Percentiles rank a stretch among this genome's conserved stretches.
These are phyloP conservation scores for Schrenkiella parvula DNA, from an alignment of 345 rosid species.

Conservation along the genomic window DNA sequence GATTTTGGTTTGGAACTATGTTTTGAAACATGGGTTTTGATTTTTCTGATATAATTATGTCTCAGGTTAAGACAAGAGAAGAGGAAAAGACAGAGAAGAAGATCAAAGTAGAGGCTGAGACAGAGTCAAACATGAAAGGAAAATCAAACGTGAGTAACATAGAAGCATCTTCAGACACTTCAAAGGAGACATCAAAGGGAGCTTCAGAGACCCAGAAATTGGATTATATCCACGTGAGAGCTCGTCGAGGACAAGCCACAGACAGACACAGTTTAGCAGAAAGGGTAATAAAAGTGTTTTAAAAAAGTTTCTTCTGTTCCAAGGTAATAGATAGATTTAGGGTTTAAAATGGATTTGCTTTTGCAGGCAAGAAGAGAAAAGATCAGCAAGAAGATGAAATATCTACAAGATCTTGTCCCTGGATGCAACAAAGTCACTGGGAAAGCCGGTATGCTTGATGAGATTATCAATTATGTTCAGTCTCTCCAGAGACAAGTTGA, in stretches of 20 bases:
- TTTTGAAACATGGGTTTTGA: not conserved
- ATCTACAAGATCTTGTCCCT: constrained; percentile 68
- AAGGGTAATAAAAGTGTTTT: constrained; percentile 30
- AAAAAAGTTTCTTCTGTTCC: not conserved
- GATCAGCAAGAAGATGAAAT: constrained; percentile 68
- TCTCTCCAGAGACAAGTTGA: constrained; percentile 77
- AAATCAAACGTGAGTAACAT: constrained; percentile 28
- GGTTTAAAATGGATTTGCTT: not conserved
- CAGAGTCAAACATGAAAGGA: constrained; percentile 31
- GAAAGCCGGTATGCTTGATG: constrained; percentile 85
- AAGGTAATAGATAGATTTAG: not conserved
- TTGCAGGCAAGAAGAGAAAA: constrained; percentile 70
- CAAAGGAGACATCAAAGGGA: constrained; percentile 27
- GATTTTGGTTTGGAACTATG: not conserved
- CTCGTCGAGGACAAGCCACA: constrained; percentile 43
- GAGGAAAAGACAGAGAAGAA: constrained; percentile 33
- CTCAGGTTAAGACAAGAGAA: constrained; percentile 32
- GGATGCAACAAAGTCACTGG: constrained; percentile 69
- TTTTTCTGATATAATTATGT: not conserved
- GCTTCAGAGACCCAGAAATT: constrained; percentile 35
- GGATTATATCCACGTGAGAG: constrained; percentile 43
- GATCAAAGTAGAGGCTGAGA: constrained; percentile 35
- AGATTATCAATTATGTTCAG: constrained; percentile 80
- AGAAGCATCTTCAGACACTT: constrained; percentile 32
- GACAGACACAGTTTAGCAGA: constrained; percentile 50